Base-by-base conservation (phyloP, 495 filamentous ascomycete species). In the Xylaria grammica region DNA sequence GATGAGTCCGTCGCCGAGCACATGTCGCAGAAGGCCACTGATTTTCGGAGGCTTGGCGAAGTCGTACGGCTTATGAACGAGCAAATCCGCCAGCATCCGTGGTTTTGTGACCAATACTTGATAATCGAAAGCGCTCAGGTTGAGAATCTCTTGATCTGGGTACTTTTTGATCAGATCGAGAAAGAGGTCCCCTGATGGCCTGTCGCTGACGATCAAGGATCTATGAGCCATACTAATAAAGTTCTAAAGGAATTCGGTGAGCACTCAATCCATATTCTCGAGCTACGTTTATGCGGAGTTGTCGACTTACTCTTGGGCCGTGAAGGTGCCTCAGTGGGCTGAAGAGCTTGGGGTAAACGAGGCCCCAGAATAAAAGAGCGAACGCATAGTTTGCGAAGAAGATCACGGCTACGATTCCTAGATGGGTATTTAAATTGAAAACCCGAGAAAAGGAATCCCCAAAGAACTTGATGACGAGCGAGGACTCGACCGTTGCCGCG, bases 121-220 rank as follows among this genome's bases (percentile, higher is more conserved):
- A 22, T 80, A 74, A 70, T 92, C 90, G 38, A 94, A 87, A n/a
- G 94, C 77, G 11, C 91, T 91, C 46, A 90, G 83, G 63, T 94
- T 91, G 6, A 89, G 87, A 34, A 92, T 77, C 1, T 75, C 81
- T 40, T 85, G 81, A 64, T 84, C 79, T 85, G 60, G 60, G 17
- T 54, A 55, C 36, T 63, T 54, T 36, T 63, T 55, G 26, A 19
- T 19, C 24, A 87, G 89, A 46, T 85, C 70, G 13, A 81, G 69
- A 6, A 82, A 80, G 0, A 82, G 77, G 4, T 74, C 73, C 84
- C 88, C 6, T 81, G 79, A 6, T 19, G 64, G 58, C 26, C 63
- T 55, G 44, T 62, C 27, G 15, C 50, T 42, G 20, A 49, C 26
- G 49, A 64, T 26, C 45, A 62, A 8, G n/a, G 27, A n/a, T 49